Evolutionary conservation across 2,329 filamentous ascomycete genomes (phyloP).

Genomic region (Alternaria triticina): DNA sequence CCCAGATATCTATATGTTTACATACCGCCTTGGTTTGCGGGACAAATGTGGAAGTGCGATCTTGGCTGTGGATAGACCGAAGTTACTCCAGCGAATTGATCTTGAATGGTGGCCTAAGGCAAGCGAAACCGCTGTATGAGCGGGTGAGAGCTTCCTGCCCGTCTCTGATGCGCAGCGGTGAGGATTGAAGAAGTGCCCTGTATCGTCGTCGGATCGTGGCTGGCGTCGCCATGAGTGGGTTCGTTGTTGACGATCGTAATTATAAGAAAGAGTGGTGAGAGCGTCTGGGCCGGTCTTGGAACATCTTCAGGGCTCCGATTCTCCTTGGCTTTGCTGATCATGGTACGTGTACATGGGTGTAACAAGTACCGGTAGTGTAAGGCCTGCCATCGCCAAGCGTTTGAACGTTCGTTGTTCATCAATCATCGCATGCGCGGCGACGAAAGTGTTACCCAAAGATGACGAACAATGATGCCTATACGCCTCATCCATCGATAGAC

Average conservation of each 20-base stretch:
- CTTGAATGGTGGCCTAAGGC: background rate
- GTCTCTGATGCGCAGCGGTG: background rate
- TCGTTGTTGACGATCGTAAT: background rate
- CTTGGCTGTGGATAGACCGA: background rate
- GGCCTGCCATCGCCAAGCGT: background rate
- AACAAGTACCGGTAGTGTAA: background rate
- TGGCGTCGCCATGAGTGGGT: background rate
- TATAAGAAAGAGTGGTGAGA: background rate
- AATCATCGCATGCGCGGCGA: background rate
- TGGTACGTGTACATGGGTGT: background rate
- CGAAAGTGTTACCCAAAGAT: background rate
- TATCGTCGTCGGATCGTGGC: background rate
- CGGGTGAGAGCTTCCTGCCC: background rate
- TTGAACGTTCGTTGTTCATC: background rate
- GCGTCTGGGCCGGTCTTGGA: background rate
- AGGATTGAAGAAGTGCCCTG: background rate
- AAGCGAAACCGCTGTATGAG: background rate
- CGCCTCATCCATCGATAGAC: background rate
- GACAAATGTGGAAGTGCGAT: background rate
- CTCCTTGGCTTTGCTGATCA: background rate
- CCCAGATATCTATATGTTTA: accelerated
- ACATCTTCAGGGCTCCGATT: background rate
- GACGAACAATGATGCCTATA: background rate
- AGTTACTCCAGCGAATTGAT: background rate
- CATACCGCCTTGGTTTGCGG: background rate